A percentile compares a stretch with the other conserved stretches of the same genome.
phyloP scores from a whole-genome alignment of 768 basidiomycete genomes.

The Clitopilus passeckerianus region DNA sequence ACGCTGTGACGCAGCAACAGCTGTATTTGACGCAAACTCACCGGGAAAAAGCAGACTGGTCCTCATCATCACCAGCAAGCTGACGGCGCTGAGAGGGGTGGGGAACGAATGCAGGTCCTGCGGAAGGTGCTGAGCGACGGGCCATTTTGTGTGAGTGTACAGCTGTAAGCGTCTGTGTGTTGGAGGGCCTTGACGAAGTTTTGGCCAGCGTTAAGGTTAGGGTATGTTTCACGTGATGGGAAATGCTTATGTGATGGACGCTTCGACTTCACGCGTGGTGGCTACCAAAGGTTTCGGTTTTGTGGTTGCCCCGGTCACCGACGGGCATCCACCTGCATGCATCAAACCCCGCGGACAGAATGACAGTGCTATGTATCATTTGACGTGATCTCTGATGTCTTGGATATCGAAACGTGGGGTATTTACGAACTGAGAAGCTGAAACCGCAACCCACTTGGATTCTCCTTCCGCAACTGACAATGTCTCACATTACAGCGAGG shows the following conservation, averaged over 20 bases:
- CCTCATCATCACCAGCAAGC: conserved; percentile 53
- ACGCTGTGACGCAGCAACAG: not conserved
- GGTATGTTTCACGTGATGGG: not conserved
- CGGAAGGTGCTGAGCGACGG: conserved; percentile 54
- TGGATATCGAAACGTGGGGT: too few relatives aligned
- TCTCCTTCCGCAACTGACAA: too few relatives aligned
- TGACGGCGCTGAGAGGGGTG: conserved; percentile 34
- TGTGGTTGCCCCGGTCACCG: not conserved
- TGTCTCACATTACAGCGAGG: too few relatives aligned
- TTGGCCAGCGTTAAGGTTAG: not conserved
- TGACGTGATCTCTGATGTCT: too few relatives aligned
- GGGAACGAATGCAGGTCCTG: conserved; percentile 52
- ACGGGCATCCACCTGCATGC: too few relatives aligned
- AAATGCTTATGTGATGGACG: not conserved
- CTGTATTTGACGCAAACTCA: conserved; percentile 14
- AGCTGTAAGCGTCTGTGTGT: not conserved
- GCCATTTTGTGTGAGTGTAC: conserved; percentile 41
- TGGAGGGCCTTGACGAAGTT: not conserved
- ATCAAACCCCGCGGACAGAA: too few relatives aligned
- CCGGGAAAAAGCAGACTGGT: conserved; percentile 60
- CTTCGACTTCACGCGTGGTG: not conserved
- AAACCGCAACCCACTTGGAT: too few relatives aligned
- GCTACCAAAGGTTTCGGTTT: not conserved
- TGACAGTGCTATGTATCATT: too few relatives aligned
- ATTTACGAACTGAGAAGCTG: too few relatives aligned